phyloP scores from a whole-genome alignment of 441 rosid species.

The Erodium chrysanthum region DNA sequence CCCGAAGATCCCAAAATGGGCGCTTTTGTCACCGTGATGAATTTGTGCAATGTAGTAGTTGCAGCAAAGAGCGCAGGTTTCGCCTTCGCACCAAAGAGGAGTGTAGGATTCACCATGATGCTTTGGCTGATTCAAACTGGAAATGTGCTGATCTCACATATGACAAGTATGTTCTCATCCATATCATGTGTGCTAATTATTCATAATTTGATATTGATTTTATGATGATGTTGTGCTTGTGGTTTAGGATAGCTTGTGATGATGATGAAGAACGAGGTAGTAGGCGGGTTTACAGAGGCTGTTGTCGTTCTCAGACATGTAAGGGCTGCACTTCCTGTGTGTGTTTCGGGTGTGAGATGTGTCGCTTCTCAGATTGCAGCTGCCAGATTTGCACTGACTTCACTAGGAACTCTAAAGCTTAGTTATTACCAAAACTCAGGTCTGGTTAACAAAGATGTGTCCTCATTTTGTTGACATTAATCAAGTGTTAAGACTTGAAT shows the following conservation, averaged over 20 bases:
- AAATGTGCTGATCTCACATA: conserved; percentile 75
- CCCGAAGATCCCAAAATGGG: conserved; percentile 56
- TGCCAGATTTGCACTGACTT: conserved; percentile 95
- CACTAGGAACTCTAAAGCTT: conserved; percentile 51
- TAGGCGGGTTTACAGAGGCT: conserved; percentile 79
- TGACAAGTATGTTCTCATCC: conserved; percentile 86
- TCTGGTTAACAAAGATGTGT: neutral
- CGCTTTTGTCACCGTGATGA: conserved; percentile 83
- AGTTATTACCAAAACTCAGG: conserved; percentile 15
- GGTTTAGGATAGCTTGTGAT: conserved; percentile 65
- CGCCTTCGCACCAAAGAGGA: conserved; percentile 84
- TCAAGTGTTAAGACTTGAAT: conserved; percentile 17
- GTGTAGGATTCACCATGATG: conserved; percentile 90
- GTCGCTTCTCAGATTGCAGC: conserved; percentile 83
- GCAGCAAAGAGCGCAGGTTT: conserved; percentile 84
- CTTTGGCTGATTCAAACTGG: conserved; percentile 78
- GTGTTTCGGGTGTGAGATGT: conserved; percentile 84
- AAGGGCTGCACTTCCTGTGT: conserved; percentile 96
- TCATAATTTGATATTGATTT: neutral
- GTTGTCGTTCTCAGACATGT: conserved; percentile 70
- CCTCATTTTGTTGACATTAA: conserved; percentile 5
- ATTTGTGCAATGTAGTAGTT: conserved; percentile 67
- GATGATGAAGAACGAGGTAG: conserved; percentile 87
- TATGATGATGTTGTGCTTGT: neutral
- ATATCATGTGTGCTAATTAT: too few species aligned